Base-by-base conservation (phyloP, 1,139 yeast species). In the Scheffersomyces cryptocercus region DNA sequence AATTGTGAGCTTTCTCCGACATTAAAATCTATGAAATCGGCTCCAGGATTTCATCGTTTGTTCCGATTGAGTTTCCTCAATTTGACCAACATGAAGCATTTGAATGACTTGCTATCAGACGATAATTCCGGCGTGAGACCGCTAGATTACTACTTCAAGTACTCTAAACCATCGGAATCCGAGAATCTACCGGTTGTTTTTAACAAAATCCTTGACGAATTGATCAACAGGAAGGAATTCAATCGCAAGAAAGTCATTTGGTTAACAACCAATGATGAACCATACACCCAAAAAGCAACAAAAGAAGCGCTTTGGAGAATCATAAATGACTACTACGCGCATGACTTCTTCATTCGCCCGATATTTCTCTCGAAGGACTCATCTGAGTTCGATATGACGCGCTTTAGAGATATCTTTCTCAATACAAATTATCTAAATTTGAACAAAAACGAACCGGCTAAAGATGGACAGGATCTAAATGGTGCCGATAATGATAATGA, bases 351-450 rank as follows among this genome's bases (percentile, higher is more conserved):
- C 28, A 48, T 90, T 13, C 68, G 72, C 16, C 95, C 97, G 0
- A 75, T 88, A 42, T 83, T 91, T 54, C 61, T 89, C 20, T 13
- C 43, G 20, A 28, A 41, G 6, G 36, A 46, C 1, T 42, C 39
- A 5, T 26, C 30, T 12, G 12, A 28, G 3, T 86, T 87, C 56
- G 75, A 85, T 55, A 65, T 77, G 44, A 51, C 70, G 5, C 69
- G 75, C 37, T 89, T 79, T 58, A 77, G 81, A 52, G 85, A 82
- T 44, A 69, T 83, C 26, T 74, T 84, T 48, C 54, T 73, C 43
- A 73, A 73, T 49, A 72, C 78, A 4, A 64, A 67, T 48, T 70
- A 63, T 48, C 51, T 72, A 44, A 60, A 14, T 20, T 57, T 20
- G 45, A 46, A 24, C 41, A 42, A 11, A 43, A 46, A 29, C 28